A percentile compares a stretch with the other conserved stretches of the same genome.
These are phyloP conservation scores for Punctularia strigosozonata DNA, from an alignment of 768 basidiomycete genomes.

Conservation along the genomic window DNA sequence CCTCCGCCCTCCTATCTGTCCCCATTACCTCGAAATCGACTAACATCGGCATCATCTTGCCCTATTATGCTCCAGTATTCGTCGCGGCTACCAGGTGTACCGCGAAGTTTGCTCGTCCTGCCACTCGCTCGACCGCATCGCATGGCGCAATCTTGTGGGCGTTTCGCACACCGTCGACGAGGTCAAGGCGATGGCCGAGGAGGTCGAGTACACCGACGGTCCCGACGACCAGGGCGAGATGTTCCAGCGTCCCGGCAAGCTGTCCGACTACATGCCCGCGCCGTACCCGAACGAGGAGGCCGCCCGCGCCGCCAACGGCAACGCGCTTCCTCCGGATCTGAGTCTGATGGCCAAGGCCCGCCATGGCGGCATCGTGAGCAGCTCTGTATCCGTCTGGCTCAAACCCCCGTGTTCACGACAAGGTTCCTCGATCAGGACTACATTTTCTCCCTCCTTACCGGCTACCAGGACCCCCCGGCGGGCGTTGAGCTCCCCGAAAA, in stretches of 20 bases:
- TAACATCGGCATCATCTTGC: no score
- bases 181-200: constrained; percentile 84
- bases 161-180: constrained; percentile 95
- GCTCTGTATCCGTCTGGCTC: not conserved
- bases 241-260: constrained; percentile 98
- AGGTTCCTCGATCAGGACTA: constrained; percentile 62
- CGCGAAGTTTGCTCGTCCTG: constrained; percentile 98
- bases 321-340: constrained; percentile 94
- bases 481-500: constrained; percentile 92
- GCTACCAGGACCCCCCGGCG: constrained; percentile 93
- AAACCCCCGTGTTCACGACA: not conserved
- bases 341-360: constrained; percentile 97
- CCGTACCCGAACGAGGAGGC: constrained; percentile 99
- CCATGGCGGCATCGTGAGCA: constrained; percentile 86
- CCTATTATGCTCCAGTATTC: constrained; percentile 51
- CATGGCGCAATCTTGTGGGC: constrained; percentile 98
- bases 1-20: no score
- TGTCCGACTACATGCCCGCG: constrained; percentile 90
- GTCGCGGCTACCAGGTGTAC: constrained; percentile 94
- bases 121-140: constrained; percentile 97
- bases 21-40: no score
- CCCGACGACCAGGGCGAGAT: constrained; percentile 93
- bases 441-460: constrained; percentile 91
- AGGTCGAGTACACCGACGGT: constrained; percentile 93
- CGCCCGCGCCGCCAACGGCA: constrained; percentile 85